phyloP scores from a whole-genome alignment of 2,329 filamentous ascomycete species.

The Stagonosporopsis tanaceti region DNA sequence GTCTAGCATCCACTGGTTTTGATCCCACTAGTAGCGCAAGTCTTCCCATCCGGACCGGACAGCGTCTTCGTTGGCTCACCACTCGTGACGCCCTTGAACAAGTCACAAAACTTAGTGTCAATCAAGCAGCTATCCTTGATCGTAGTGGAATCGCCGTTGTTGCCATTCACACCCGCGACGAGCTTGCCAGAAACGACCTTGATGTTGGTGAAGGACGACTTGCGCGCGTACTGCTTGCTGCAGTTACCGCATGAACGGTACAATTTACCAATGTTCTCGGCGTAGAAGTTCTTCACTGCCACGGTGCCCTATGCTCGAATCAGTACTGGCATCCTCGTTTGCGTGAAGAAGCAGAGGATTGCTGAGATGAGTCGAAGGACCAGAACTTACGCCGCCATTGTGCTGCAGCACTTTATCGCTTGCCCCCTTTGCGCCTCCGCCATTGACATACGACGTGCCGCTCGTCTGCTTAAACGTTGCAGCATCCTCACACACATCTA shows the following conservation, averaged over 20 bases:
- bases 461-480: constrained; percentile 42
- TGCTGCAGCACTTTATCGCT: constrained; percentile 46
- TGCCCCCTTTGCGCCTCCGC: constrained; percentile 39
- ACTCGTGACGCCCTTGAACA: constrained; percentile 39
- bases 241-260: constrained; percentile 41
- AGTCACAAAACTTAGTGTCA: constrained; percentile 35
- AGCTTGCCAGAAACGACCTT: constrained; percentile 30
- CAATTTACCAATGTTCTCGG: constrained; percentile 41
- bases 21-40: constrained; percentile 36
- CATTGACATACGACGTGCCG: constrained; percentile 35
- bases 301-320: constrained; percentile 31
- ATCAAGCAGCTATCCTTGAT: constrained; percentile 39
- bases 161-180: constrained; percentile 42
- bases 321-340: background rate
- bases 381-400: constrained; percentile 32
- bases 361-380: background rate
- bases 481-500: constrained; percentile 51
- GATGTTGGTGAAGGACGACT: constrained; percentile 36
- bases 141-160: constrained; percentile 34
- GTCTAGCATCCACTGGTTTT: constrained; percentile 35
- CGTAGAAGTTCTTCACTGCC: constrained; percentile 43
- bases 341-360: background rate
- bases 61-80: constrained; percentile 41
- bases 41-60: constrained; percentile 37
- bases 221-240: constrained; percentile 36